phyloP scores from a whole-genome alignment of 129 eudicot genomes.

The Chrysanthemum makinoi region DNA sequence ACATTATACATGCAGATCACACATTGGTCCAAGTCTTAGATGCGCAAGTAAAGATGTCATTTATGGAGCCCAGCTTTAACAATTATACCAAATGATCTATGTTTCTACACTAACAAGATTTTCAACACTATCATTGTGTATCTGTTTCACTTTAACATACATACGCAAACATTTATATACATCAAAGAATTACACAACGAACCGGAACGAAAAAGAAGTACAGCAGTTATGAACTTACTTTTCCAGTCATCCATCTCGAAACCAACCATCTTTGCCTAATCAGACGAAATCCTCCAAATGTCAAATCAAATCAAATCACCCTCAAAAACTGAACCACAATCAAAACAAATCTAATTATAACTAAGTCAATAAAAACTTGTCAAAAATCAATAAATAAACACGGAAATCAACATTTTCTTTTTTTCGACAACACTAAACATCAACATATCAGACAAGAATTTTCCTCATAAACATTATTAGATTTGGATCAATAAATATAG shows the following conservation, averaged over 20 bases:
- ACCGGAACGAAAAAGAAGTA: neutral
- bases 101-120: too few species aligned
- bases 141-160: neutral
- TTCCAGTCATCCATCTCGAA: slow-evolving; percentile 42
- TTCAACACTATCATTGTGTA: neutral
- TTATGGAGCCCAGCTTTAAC: neutral
- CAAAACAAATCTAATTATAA: neutral
- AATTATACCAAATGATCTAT: neutral
- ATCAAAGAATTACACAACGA: slow-evolving; percentile 9
- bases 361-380: neutral
- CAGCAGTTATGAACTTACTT: slow-evolving; percentile 24
- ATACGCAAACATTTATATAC: neutral
- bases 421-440: neutral
- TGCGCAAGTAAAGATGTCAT: neutral
- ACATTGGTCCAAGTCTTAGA: neutral
- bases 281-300: slow-evolving; percentile 15
- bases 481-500: slow-evolving; percentile 13
- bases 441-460: neutral
- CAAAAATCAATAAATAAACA: neutral
- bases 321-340: slow-evolving; percentile 12
- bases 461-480: slow-evolving; percentile 1
- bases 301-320: slow-evolving; percentile 2
- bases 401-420: neutral
- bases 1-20: neutral
- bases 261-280: slow-evolving; percentile 33